Conservation (phyloP, 2,329 filamentous ascomycete genomes). For the Macrophomina pseudophaseolina region DNA sequence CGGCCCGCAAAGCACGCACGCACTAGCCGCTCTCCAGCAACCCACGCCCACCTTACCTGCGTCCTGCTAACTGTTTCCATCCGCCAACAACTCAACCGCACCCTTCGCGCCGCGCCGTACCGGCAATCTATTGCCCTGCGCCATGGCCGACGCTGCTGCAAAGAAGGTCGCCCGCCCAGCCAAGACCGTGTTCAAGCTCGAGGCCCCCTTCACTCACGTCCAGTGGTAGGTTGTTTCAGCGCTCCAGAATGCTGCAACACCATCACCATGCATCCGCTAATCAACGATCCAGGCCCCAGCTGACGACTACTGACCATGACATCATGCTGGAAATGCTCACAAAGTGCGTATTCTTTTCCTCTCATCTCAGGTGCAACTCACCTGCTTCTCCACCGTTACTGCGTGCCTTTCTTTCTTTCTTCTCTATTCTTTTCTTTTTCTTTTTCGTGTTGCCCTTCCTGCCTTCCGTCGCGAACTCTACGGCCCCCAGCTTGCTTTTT, state of each 20-base stretch:
- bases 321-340: conserved; percentile 67
- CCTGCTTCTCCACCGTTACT: too few species aligned
- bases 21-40: not conserved
- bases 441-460: not conserved
- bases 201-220: conserved; percentile 66
- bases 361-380: not conserved
- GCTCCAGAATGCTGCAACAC: conserved; percentile 17
- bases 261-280: conserved; percentile 14
- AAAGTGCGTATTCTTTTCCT: conserved; percentile 3
- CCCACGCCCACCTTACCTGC: not conserved
- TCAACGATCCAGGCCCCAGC: conserved; percentile 60
- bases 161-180: conserved; percentile 33
- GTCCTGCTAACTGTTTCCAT: not conserved
- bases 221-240: conserved; percentile 58
- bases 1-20: not conserved
- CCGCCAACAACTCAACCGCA: not conserved
- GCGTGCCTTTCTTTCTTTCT: too few species aligned
- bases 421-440: too few species aligned
- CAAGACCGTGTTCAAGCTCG: conserved; percentile 62
- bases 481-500: conserved; percentile 2
- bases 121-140: not conserved
- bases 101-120: not conserved
- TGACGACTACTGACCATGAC: conserved; percentile 64
- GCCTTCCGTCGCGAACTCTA: not conserved
- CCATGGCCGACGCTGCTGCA: conserved; percentile 7